Evolutionary conservation across 2,329 filamentous ascomycete species (phyloP), one percentile per base, ranked within the genome.

Genomic region (Bipolaris oryzae): DNA sequence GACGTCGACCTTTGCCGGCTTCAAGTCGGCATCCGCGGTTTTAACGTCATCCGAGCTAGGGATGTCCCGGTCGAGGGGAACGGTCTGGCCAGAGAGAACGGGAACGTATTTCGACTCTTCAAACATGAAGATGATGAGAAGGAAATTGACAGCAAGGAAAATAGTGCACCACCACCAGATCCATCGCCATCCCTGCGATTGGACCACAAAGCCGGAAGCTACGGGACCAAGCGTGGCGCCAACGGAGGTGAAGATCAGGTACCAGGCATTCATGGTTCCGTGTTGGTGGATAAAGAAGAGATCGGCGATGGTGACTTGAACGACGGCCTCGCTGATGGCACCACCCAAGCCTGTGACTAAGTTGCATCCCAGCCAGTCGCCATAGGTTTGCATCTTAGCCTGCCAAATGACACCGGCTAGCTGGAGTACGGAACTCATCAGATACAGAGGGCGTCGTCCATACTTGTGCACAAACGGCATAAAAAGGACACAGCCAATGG

Each of bases 131-230:
- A 80, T 7, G 38, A 82, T 75, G 10, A 76, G 55, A 3, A 81
- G 3, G 0, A 82, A 52, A 5, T 72, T 69, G 7, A 70, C 53
- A 2, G 74, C 74, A 21, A 81, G 69, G 31, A 81, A 67, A 46
- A 81, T 79, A 16, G 70, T 70, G 42, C 67, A 76, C 74, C 74
- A 82, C 80, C 80, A 82, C 75, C 76, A 83, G 77, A 80, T 81
- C 75, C 76, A 83, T 11, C 81, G 71, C 82, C 82, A 85, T 0
- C 79, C 81, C 61, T 79, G 75, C 1, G 68, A 65, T 0, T 69
- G 63, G 0, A 76, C 75, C n/a, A 79, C 68, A 59, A 76, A 80
- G 16, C 79, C 78, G 7, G 79, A 67, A 20, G 75, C 73, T 6
- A 81, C 63, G 0, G 78, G 74, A 0, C 72, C 75, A 1, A 83